Evolutionary conservation across 2,329 filamentous ascomycete species (phyloP), one percentile per base, ranked within the genome.

Genomic region (Trichoderma endophyticum): DNA sequence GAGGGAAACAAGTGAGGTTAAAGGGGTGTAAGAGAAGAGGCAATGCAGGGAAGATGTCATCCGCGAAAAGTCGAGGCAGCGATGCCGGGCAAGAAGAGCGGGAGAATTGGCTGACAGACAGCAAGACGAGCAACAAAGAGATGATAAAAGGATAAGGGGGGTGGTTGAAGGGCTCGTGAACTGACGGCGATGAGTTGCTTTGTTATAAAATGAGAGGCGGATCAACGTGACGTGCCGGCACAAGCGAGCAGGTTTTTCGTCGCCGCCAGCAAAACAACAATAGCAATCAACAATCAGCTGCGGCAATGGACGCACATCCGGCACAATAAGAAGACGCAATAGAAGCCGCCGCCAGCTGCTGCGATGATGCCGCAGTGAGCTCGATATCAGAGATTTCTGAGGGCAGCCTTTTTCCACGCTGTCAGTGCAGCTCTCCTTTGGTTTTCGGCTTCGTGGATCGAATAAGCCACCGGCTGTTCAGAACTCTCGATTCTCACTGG

Each of bases 381-480:
- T 65, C 72, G 65, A 73, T 74, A 75, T 75, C 76, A 76, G 73
- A 77, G 73, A 74, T 72, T 73, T 75, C 68, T 54, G 61, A 43
- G 34, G 59, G 71, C 71, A 24, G 65, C 62, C 62, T 70, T 59
- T 72, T 70, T 73, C 71, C 70, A 73, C 66, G 62, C 65, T 71
- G 72, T 70, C 65, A 72, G 71, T 64, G 71, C 61, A 57, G 65
- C 73, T 78, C 80, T 79, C 78, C 78, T 79, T 80, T 76, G 79
- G 76, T 80, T 81, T 81, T 81, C 77, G 75, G 80, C 77, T 81
- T 81, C 80, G 79, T 81, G 79, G 80, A 80, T 79, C 78, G 80
- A 81, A 81, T 80, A 81, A 80, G 80, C 80, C 80, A 78, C 56
- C 62, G 62, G 68, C 68, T 70, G 51, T 59, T 59, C 30, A n/a